Evolutionary conservation across 1,284 basidiomycete species (phyloP).

Genomic region (Leccinum angustisporum): DNA sequence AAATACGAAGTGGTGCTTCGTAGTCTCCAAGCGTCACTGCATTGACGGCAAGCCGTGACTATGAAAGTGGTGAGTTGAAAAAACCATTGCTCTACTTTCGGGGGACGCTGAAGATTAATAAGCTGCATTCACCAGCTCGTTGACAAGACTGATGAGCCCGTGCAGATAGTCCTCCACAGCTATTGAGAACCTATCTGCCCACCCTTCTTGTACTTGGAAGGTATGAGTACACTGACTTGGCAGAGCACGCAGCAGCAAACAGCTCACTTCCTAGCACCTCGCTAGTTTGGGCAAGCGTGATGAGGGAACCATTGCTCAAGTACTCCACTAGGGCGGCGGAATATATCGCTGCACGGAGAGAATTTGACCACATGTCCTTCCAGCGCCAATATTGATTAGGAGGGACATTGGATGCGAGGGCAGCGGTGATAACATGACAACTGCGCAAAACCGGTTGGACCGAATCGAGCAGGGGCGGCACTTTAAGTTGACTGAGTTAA

Average conservation of each 20-base stretch:
- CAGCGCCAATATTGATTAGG: constrained; percentile 78
- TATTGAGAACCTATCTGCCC: constrained; percentile 65
- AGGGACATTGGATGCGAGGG: constrained; percentile 58
- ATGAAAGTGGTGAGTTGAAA: constrained; percentile 10
- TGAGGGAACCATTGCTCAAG: constrained; percentile 57
- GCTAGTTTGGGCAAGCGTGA: constrained; percentile 54
- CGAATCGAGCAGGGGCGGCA: constrained; percentile 56
- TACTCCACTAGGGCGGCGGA: constrained; percentile 66
- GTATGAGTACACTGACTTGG: constrained; percentile 8
- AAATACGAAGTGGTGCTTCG: constrained; percentile 77
- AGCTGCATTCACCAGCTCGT: constrained; percentile 64
- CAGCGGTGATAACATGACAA: constrained; percentile 52
- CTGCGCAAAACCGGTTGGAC: constrained; percentile 54
- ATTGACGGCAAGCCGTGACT: constrained; percentile 84
- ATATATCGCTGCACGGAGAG: constrained; percentile 64
- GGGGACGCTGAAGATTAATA: neutral
- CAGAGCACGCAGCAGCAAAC: constrained; percentile 1
- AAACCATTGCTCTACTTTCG: neutral
- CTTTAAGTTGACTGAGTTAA: constrained; percentile 37
- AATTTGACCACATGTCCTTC: constrained; percentile 76
- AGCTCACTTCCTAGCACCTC: constrained; percentile 66
- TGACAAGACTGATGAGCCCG: constrained; percentile 75
- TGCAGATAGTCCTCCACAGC: constrained; percentile 86
- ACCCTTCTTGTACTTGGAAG: constrained; percentile 62
- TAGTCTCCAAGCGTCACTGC: constrained; percentile 81